Base-by-base conservation (phyloP, 495 filamentous ascomycete species). In the Talaromyces thailandensis region DNA sequence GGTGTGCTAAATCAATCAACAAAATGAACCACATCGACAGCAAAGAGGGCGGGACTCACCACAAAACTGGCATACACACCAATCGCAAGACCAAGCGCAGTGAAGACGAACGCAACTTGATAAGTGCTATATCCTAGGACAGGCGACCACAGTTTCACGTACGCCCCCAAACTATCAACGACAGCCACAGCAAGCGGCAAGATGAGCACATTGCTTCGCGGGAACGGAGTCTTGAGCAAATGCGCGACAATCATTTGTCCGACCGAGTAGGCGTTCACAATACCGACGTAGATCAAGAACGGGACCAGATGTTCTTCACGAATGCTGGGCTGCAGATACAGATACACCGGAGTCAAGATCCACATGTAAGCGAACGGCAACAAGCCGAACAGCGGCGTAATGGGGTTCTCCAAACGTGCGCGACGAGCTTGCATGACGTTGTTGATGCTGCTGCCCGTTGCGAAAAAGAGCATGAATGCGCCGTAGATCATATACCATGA, bases 51-150 rank as follows among this genome's bases (percentile, higher is more conserved):
- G 26, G 16, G 35, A 29, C 84, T 71, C 73, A 89, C 90, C 65
- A 97, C 90, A 69, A 98, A 98, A 71, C 91, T 96, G 53, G 92
- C 92, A 79, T 98, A 96, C 11, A 97, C 82, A 48, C 93, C 94
- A 63, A 94, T 68, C 0, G 85, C 87, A 62, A 89, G 71, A 21
- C 94, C 94, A 11, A 97, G 73, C 70, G 89, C 91, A 67, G 82
- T 82, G 71, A 93, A 96, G 62, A 96, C 80, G 73, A 92, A 97
- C 0, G 88, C 88, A 62, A 95, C 85, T 73, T 93, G 89, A 69
- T 94, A 91, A 4, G 83, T 81, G 12, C 81, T 90, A 56, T 82
- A 73, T 7, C 92, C 90, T 52, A 97, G 78, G 0, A 84, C 85
- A 63, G 82, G 88, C 0, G 89, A 86, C 93, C 92, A 98, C 21